phyloP scores from a whole-genome alignment of 306 rosid species.

The Prinsepia uniflora region DNA sequence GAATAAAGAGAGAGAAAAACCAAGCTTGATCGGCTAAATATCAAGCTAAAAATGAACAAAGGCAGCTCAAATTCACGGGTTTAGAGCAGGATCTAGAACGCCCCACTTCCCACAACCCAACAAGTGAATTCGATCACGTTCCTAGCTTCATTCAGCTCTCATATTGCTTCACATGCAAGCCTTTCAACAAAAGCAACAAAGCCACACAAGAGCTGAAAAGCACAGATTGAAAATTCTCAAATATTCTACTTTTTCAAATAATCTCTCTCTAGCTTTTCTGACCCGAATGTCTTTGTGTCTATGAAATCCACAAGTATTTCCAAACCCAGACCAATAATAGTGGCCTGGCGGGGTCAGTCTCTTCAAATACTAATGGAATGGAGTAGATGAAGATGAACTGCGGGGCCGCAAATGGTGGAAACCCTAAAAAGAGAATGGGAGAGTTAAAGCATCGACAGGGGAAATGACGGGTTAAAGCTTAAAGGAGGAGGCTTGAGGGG shows the following conservation, averaged over 20 bases:
- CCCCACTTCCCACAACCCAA: conserved; percentile 29
- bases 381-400: neutral
- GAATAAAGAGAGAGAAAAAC: neutral
- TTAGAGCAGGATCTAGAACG: conserved; percentile 28
- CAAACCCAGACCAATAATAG: conserved; percentile 8
- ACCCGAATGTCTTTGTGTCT: conserved; percentile 15
- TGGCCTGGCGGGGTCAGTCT: conserved; percentile 16
- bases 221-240: conserved; percentile 14
- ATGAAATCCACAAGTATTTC: conserved; percentile 31
- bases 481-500: conserved; percentile 27
- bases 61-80: conserved; percentile 30
- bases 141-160: conserved; percentile 39
- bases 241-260: conserved; percentile 43
- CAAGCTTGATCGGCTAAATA: conserved; percentile 38
- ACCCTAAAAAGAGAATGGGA: conserved; percentile 31
- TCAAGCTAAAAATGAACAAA: conserved; percentile 15
- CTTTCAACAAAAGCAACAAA: conserved; percentile 49
- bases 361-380: neutral
- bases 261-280: conserved; percentile 23
- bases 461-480: conserved; percentile 1
- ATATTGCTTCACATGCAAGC: conserved; percentile 81
- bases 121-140: conserved; percentile 57
- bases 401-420: conserved; percentile 6
- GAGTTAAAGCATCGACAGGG: conserved; percentile 26
- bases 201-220: conserved; percentile 38